phyloP scores from a whole-genome alignment of 1,284 basidiomycete genomes.

The Trametes hirsuta region DNA sequence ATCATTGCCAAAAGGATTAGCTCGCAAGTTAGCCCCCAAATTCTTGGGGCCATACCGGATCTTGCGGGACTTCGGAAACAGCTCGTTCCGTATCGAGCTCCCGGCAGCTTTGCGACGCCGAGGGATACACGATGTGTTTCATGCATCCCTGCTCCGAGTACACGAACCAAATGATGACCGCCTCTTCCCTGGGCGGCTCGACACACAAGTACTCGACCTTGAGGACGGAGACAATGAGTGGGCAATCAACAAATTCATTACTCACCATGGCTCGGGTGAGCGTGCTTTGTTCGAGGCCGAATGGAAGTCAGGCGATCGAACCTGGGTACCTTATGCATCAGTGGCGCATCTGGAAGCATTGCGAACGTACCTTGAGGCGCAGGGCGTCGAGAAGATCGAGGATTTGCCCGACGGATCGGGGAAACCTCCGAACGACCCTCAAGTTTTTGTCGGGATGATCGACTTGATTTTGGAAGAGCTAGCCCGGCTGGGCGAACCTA shows the following conservation, averaged over 20 bases:
- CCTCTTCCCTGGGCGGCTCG: constrained; percentile 31
- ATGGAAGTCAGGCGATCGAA: constrained; percentile 38
- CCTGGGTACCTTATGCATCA: constrained; percentile 27
- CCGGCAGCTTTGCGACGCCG: constrained; percentile 26
- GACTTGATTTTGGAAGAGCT: background rate
- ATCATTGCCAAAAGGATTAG: constrained; percentile 21
- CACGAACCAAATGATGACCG: constrained; percentile 36
- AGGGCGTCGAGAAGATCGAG: background rate
- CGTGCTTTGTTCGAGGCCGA: constrained; percentile 32
- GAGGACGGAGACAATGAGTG: constrained; percentile 4
- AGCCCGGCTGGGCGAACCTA: background rate
- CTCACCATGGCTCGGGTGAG: constrained; percentile 20
- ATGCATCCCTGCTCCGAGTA: constrained; percentile 30
- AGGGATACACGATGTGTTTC: constrained; percentile 36
- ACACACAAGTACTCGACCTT: constrained; percentile 18
- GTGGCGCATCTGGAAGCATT: constrained; percentile 3
- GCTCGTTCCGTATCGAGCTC: constrained; percentile 32
- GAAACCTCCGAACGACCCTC: constrained; percentile 4
- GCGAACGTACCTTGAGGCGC: constrained; percentile 3
- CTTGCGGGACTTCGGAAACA: constrained; percentile 3
- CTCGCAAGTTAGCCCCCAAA: constrained; percentile 33
- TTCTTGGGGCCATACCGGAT: constrained; percentile 29
- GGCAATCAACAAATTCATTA: constrained; percentile 30
- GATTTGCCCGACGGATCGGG: background rate
- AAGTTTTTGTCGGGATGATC: constrained; percentile 6